phyloP scores from a whole-genome alignment of 2,329 filamentous ascomycete genomes.

The Cordyceps militaris region DNA sequence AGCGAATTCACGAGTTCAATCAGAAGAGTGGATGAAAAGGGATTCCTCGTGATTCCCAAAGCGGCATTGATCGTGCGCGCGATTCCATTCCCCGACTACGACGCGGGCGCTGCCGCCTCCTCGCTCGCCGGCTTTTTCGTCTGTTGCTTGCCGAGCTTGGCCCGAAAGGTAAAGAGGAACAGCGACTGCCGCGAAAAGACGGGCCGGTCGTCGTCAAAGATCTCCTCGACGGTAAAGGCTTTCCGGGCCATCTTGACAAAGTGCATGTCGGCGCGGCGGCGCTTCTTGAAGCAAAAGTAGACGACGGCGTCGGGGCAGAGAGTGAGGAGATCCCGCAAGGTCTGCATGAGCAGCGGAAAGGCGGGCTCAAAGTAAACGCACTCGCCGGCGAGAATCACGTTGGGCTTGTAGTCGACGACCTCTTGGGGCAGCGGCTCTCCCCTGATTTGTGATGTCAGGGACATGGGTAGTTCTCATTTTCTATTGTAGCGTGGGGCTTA shows the following conservation, averaged over 20 bases:
- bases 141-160: slow-evolving; percentile 22
- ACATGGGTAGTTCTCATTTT: background rate
- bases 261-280: slow-evolving; percentile 71
- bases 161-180: slow-evolving; percentile 53
- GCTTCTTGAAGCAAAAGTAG: slow-evolving; percentile 92
- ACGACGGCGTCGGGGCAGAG: slow-evolving; percentile 59
- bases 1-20: background rate
- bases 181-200: slow-evolving; percentile 51
- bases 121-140: background rate
- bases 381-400: slow-evolving; percentile 87
- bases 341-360: slow-evolving; percentile 78
- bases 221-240: slow-evolving; percentile 54
- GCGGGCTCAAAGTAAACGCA: slow-evolving; percentile 97
- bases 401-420: slow-evolving; percentile 53
- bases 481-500: slow-evolving; percentile 27
- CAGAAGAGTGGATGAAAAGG: background rate
- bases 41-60: background rate
- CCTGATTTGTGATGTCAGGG: too few species aligned
- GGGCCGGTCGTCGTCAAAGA: slow-evolving; percentile 53
- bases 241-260: slow-evolving; percentile 67
- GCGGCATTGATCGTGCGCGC: background rate
- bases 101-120: background rate
- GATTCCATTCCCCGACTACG: background rate
- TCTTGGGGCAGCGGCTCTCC: slow-evolving; percentile 50
- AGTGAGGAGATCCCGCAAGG: slow-evolving; percentile 65